Evolutionary conservation across 441 rosid genomes (phyloP).

Genomic region (Jatropha multifida): DNA sequence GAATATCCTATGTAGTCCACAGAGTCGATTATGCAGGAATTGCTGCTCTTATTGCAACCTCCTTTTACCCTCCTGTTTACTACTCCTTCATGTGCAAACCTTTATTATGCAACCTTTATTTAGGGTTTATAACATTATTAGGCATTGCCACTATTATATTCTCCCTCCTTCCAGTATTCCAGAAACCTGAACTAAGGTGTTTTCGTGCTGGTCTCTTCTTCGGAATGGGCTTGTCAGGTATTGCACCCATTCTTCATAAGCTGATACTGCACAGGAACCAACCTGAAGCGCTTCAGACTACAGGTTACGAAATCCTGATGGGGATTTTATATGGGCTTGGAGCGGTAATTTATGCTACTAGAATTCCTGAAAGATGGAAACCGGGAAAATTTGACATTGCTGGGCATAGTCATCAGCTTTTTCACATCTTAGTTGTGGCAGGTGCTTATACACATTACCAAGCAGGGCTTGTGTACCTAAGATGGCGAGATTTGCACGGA

Average conservation of each 20-base stretch:
- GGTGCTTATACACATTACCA: slow-evolving; percentile 40
- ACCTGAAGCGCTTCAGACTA: slow-evolving; percentile 40
- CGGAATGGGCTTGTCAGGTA: slow-evolving; percentile 44
- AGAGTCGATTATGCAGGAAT: slow-evolving; percentile 47
- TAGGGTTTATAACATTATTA: slow-evolving; percentile 40
- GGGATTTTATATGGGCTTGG: slow-evolving; percentile 38
- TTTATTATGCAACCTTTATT: slow-evolving; percentile 31
- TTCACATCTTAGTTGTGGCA: slow-evolving; percentile 40
- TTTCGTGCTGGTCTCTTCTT: slow-evolving; percentile 39
- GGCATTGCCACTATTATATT: slow-evolving; percentile 32
- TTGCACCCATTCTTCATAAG: slow-evolving; percentile 43
- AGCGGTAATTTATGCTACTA: slow-evolving; percentile 35
- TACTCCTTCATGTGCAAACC: slow-evolving; percentile 19
- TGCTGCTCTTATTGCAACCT: slow-evolving; percentile 44
- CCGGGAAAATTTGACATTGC: slow-evolving; percentile 50
- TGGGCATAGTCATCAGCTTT: slow-evolving; percentile 51
- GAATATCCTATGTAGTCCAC: slow-evolving; percentile 42
- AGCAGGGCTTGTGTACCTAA: slow-evolving; percentile 36
- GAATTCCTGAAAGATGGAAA: slow-evolving; percentile 43
- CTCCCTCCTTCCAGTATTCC: slow-evolving; percentile 42
- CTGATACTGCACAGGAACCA: slow-evolving; percentile 35
- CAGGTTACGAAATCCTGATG: slow-evolving; percentile 43
- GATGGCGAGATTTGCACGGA: slow-evolving; percentile 34
- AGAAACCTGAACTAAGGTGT: slow-evolving; percentile 35
- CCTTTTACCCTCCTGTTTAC: slow-evolving; percentile 20